phyloP scores from a whole-genome alignment of 169 alveolate species.

The Fabrea salina region DNA sequence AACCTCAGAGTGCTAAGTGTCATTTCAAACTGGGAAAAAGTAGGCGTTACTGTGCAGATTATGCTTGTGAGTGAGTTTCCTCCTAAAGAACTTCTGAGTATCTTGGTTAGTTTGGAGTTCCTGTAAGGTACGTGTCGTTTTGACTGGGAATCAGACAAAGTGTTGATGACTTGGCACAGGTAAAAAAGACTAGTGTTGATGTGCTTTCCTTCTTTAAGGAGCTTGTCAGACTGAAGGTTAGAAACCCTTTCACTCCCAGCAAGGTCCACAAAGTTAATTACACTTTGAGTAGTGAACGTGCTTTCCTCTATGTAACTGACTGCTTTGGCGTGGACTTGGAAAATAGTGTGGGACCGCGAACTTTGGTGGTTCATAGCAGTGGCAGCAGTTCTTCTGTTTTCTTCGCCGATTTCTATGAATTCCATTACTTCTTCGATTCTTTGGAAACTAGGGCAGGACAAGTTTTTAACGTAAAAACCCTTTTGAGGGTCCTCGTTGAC shows the following conservation, averaged over 20 bases:
- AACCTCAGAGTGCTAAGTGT: conserved; percentile 68
- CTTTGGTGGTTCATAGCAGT: conserved; percentile 75
- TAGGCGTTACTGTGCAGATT: conserved; percentile 61
- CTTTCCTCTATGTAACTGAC: conserved; percentile 24
- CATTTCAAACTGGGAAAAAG: conserved; percentile 55
- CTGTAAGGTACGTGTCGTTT: conserved; percentile 71
- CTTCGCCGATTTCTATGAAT: conserved; percentile 59
- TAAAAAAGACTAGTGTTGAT: conserved; percentile 68
- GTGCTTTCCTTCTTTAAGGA: conserved; percentile 61
- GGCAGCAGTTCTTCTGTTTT: conserved; percentile 64
- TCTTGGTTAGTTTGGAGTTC: conserved; percentile 73
- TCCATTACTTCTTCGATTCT: conserved; percentile 55
- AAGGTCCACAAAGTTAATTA: conserved; percentile 66
- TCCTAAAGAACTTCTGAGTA: conserved; percentile 64
- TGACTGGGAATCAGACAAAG: conserved; percentile 40
- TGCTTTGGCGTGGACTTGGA: conserved; percentile 44
- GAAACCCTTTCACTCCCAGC: conserved; percentile 78
- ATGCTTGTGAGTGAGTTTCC: conserved; percentile 73
- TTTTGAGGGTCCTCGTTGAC: conserved; percentile 59
- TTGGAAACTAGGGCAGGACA: conserved; percentile 45
- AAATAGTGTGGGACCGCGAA: conserved; percentile 71
- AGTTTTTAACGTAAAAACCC: conserved; percentile 67
- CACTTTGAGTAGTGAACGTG: conserved; percentile 51
- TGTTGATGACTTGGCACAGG: conserved; percentile 58
- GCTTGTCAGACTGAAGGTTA: conserved; percentile 34